These are phyloP conservation scores for Nakaseomyces sp. DNA, from an alignment of 1,139 yeast species.

Conservation along the genomic window DNA sequence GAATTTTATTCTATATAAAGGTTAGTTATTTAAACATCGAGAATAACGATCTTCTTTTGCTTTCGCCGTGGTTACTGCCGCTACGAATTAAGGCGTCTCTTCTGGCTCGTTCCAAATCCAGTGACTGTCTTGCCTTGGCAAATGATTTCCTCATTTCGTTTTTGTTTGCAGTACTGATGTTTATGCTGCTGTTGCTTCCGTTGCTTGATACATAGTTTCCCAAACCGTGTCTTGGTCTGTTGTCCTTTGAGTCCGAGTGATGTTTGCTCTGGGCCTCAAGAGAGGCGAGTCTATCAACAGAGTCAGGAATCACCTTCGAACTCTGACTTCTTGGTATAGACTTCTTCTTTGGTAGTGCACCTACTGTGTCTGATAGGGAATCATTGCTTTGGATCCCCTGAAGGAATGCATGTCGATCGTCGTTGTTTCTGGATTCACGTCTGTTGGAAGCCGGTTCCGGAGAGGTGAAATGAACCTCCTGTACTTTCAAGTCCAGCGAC, in stretches of 20 bases:
- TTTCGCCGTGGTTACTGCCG: constrained; percentile 12
- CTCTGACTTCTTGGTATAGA: constrained; percentile 1
- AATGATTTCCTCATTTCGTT: constrained; percentile 13
- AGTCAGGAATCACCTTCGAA: constrained; percentile 1
- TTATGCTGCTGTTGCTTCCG: constrained; percentile 16
- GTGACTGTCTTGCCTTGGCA: constrained; percentile 23
- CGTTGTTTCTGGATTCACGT: constrained; percentile 9
- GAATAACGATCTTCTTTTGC: constrained; percentile 23
- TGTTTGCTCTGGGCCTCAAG: constrained; percentile 1
- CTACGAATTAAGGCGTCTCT: constrained; percentile 17
- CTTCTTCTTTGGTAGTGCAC: not conserved
- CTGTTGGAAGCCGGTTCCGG: constrained; percentile 12
- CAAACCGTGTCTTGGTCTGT: constrained; percentile 10
- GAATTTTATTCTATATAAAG: too few species aligned
- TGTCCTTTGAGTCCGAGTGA: constrained; percentile 1
- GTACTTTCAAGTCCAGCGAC: constrained; percentile 26
- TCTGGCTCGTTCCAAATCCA: constrained; percentile 24
- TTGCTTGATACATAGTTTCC: constrained; percentile 12
- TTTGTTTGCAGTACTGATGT: constrained; percentile 10
- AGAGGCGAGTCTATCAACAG: not conserved
- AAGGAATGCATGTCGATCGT: constrained; percentile 6
- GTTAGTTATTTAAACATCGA: constrained; percentile 16
- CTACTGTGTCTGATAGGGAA: constrained; percentile 7
- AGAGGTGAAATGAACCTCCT: constrained; percentile 25
- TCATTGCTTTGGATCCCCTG: constrained; percentile 7